Evolutionary conservation across 257 asterid genomes (phyloP).

Genomic region (Fraxinus anomala): DNA sequence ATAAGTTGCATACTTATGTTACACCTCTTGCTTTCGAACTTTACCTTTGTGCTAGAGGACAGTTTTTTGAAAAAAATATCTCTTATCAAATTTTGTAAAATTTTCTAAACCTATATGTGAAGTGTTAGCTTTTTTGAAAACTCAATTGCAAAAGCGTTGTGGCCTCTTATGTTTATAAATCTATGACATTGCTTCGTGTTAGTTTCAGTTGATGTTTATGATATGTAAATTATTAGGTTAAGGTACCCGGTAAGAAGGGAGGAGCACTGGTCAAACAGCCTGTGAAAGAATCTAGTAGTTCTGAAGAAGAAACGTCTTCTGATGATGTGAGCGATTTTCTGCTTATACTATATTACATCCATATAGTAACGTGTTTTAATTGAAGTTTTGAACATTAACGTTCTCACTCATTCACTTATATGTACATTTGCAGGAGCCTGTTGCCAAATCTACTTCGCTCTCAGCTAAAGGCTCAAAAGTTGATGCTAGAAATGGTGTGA

Average conservation of each 20-base stretch:
- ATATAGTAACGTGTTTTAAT: not conserved
- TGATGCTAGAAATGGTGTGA: slow-evolving; percentile 17
- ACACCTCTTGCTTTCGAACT: not conserved
- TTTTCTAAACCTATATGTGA: not conserved
- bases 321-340: slow-evolving; percentile 9
- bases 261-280: not conserved
- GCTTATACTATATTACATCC: not conserved
- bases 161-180: not conserved
- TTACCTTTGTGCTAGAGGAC: not conserved
- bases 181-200: not conserved
- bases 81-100: not conserved
- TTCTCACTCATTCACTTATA: not conserved
- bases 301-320: slow-evolving; percentile 8
- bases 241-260: slow-evolving; percentile 1
- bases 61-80: not conserved
- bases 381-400: not conserved
- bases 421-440: slow-evolving; percentile 24
- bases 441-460: too few species aligned
- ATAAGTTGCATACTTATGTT: not conserved
- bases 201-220: not conserved
- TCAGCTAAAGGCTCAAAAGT: slow-evolving; percentile 17
- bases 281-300: slow-evolving; percentile 19
- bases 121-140: not conserved
- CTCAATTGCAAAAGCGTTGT: not conserved
- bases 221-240: not conserved